Evolutionary conservation across 768 basidiomycete species (phyloP).

Genomic region (Termitomyces titanicus): DNA sequence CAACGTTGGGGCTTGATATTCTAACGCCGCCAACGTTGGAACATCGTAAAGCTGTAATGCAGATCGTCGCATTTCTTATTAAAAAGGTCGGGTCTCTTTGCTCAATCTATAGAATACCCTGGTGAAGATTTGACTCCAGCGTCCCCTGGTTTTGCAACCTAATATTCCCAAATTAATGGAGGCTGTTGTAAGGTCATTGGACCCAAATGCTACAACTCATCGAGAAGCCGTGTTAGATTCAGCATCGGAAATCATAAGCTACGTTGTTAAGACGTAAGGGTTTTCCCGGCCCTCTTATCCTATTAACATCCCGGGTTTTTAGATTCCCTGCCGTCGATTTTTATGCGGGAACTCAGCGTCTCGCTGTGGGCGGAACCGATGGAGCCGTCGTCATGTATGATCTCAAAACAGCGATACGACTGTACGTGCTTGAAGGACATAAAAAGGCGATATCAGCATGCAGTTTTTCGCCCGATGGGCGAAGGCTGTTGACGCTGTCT

Average conservation of each 20-base stretch:
- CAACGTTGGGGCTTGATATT: slow-evolving; percentile 88
- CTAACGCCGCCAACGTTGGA: slow-evolving; percentile 70
- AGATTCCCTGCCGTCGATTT: slow-evolving; percentile 96
- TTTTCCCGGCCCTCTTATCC: neutral
- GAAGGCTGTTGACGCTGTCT: slow-evolving; percentile 83
- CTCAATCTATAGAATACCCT: neutral
- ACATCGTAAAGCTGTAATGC: slow-evolving; percentile 85
- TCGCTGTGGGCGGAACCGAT: slow-evolving; percentile 92
- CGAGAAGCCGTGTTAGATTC: slow-evolving; percentile 86
- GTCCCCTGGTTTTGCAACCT: slow-evolving; percentile 80
- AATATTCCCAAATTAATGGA: slow-evolving; percentile 86
- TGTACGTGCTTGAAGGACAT: slow-evolving; percentile 95
- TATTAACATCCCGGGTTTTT: neutral
- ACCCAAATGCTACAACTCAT: slow-evolving; percentile 76
- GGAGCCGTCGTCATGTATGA: slow-evolving; percentile 96
- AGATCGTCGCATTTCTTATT: slow-evolving; percentile 89
- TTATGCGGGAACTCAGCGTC: slow-evolving; percentile 78
- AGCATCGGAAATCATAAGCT: slow-evolving; percentile 90
- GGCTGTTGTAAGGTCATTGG: slow-evolving; percentile 93
- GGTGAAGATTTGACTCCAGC: slow-evolving; percentile 35
- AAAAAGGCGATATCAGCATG: slow-evolving; percentile 76
- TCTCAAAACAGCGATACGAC: slow-evolving; percentile 88
- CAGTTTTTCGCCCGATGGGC: slow-evolving; percentile 91
- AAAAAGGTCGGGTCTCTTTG: slow-evolving; percentile 63
- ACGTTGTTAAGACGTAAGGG: slow-evolving; percentile 88